These are phyloP conservation scores for Leccinum arenicola DNA, from an alignment of 768 basidiomycete genomes.

Conservation along the genomic window DNA sequence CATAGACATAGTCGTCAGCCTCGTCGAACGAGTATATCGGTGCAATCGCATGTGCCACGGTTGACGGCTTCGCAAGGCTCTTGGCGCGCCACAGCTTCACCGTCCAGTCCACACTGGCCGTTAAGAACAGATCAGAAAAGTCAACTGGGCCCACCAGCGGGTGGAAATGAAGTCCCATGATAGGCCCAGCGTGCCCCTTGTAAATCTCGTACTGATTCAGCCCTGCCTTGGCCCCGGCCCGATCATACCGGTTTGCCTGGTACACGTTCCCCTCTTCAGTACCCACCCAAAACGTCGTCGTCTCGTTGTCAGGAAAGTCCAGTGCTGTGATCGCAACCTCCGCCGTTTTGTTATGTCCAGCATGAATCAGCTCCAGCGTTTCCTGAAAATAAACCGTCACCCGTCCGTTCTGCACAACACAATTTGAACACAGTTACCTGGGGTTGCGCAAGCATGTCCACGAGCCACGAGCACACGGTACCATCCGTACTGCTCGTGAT, in stretches of 20 bases:
- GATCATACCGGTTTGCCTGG: slow-evolving; percentile 94
- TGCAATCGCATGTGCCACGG: slow-evolving; percentile 47
- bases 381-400: slow-evolving; percentile 51
- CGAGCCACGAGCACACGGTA: slow-evolving; percentile 94
- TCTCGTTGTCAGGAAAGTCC: slow-evolving; percentile 95
- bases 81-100: slow-evolving; percentile 94
- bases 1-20: slow-evolving; percentile 98
- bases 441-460: slow-evolving; percentile 98
- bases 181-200: slow-evolving; percentile 87
- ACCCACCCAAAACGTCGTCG: slow-evolving; percentile 95
- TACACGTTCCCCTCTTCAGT: slow-evolving; percentile 98
- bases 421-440: slow-evolving; percentile 52
- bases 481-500: slow-evolving; percentile 98
- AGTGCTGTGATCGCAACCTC: slow-evolving; percentile 94
- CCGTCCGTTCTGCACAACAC: background rate
- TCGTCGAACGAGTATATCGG: slow-evolving; percentile 96
- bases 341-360: slow-evolving; percentile 93
- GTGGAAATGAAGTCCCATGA: slow-evolving; percentile 95
- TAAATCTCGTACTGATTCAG: slow-evolving; percentile 92
- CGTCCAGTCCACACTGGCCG: slow-evolving; percentile 95
- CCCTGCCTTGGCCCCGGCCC: slow-evolving; percentile 95
- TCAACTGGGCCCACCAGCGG: slow-evolving; percentile 89
- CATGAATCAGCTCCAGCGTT: slow-evolving; percentile 85
- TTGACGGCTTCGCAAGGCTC: slow-evolving; percentile 70
- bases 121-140: slow-evolving; percentile 93